Evolutionary conservation across 768 basidiomycete species (phyloP), one percentile per base, ranked within the genome.

Genomic region (Leccinum rimulosum): DNA sequence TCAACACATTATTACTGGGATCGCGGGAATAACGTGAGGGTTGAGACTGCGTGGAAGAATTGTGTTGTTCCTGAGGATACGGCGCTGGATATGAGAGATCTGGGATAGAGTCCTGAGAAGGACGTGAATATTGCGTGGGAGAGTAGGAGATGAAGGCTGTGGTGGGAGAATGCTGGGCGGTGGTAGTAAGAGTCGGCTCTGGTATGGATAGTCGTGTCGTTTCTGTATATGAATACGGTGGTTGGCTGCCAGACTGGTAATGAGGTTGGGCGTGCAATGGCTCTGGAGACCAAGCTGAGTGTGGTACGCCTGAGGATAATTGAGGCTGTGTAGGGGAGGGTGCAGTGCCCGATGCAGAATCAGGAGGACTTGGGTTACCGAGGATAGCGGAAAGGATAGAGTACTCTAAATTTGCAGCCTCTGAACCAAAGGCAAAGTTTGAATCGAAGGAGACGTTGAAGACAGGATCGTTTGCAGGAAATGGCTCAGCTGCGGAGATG

Each of bases 371-470:
- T 35, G 87, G 82, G 64, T 86, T 90, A 40, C 91, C 93, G 52
- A 98, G 82, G 69, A 98, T 95, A 25, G 89, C 85, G 50, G 91
- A 93, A 6, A 98, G 84, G 64, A 97, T 96, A 51, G 93, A 93
- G 74, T 97, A 98, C 70, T 98, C 96, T 61, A 93, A 79, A 70
- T 95, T 95, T 25, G 93, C 94, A 9, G 91, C 93, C 71, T 95
- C 91, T 49, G 92, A 93, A 53, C 88, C 90, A 73, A 95, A 94
- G 12, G 84, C 66, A 72, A 74, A 81, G 66, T 77, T 77, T 52
- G 87, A 78, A 70, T 88, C 84, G 68, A 88, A 87, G 14, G 83
- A 64, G 15, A 81, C 72, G 61, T 82, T 79, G 70, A 87, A 84
- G 61, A 92, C 76, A 8, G 84, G 77, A 60, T 91, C 87, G 54